Evolutionary conservation across 1,284 basidiomycete genomes (phyloP), one percentile per base, ranked within the genome.

Genomic region (Mycosarcoma mackinlayi): DNA sequence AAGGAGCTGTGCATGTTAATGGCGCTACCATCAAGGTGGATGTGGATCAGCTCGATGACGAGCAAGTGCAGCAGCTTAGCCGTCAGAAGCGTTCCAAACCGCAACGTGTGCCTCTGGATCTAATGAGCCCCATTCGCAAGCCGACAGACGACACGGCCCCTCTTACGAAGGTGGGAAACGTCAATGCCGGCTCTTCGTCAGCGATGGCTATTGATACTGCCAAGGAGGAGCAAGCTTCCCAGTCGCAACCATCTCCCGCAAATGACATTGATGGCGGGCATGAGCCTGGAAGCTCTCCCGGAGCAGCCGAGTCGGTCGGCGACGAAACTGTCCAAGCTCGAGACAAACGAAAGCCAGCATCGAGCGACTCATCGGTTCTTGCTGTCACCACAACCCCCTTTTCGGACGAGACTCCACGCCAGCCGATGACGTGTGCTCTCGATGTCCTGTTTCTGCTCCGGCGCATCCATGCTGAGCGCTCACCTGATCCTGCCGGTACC

Each of bases 31-130:
- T 93, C 47, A 87, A 87, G 51, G 90, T 98, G n/a, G 94, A 98
- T 76, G 86, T 90, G 23, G 94, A 98, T 81, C 93, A 96, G 63
- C 86, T 98, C 33, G 87, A 90, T 0, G 93, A 97, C 54, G 86
- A 87, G n/a, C 93, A 98, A 83, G 88, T 94, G 61, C 92, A 93
- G 84, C 84, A 87, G 21, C 86, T 97, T 37, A 87, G 88, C 76
- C 91, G 90, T 80, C 88, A 89, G 84, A 97, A 95, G 84, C 88
- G 96, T 4, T 86, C 92, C 41, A 93, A 93, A 81, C 92, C 93
- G 10, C 86, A 87, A 9, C 88, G 94, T 16, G 89, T 95, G 38
- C 94, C 96, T 1, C 86, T 98, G 16, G 95, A 98, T 91, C 89
- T 46, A 23, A 37, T 55, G 37, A 54, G 38, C 14, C 52, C 70